Percentiles rank a stretch among this genome's conserved stretches.
Conservation (phyloP, 257 asterid species). For the Nicotiana otophora region DNA sequence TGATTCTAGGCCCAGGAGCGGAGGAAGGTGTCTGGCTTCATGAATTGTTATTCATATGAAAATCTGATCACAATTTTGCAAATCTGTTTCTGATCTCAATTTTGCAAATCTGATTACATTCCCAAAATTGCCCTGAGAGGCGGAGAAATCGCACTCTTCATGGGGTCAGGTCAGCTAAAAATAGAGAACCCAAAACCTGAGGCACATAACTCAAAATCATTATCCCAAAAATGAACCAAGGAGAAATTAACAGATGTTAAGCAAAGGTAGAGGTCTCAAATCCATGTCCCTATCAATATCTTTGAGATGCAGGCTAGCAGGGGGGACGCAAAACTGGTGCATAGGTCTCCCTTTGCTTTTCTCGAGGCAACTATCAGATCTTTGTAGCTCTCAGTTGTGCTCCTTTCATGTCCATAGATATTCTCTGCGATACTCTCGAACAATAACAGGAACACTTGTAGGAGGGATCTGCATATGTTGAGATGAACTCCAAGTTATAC, state of each 20-base stretch:
- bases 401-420: constrained; percentile 49
- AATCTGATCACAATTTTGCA: neutral
- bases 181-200: constrained; percentile 14
- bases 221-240: constrained; percentile 17
- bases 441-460: constrained; percentile 82
- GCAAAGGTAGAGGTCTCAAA: constrained; percentile 11
- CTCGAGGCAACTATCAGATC: neutral
- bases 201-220: constrained; percentile 9
- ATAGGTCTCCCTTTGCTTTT: neutral
- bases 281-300: neutral
- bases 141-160: constrained; percentile 63
- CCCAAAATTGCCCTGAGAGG: constrained; percentile 70
- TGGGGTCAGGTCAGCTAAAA: constrained; percentile 48
- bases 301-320: neutral
- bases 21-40: neutral
- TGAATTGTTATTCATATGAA: neutral
- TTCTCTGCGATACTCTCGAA: constrained; percentile 66
- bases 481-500: constrained; percentile 5
- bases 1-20: neutral
- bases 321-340: neutral
- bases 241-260: constrained; percentile 1
- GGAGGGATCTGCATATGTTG: constrained; percentile 65
- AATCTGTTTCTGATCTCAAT: neutral
- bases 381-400: neutral
- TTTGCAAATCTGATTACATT: constrained; percentile 8